Base-by-base conservation (phyloP, 306 rosid genomes). In the Adenanthera pavonina region DNA sequence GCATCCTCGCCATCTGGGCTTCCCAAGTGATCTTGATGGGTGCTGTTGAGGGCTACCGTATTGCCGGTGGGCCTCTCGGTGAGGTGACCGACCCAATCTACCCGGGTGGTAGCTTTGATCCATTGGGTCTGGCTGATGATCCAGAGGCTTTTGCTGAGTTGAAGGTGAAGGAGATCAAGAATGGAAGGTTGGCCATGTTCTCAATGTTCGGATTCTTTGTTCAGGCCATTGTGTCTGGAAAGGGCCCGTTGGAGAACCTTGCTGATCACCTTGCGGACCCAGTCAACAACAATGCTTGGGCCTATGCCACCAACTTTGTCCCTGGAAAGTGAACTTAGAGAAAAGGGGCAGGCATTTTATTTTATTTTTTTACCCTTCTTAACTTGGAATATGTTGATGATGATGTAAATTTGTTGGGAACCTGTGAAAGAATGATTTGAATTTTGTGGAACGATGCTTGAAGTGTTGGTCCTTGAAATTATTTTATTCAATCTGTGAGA, bases 141-240 rank as follows among this genome's bases (percentile, higher is more conserved):
- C 64, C 64, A 8, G 64, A 57, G 64, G 64, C 64, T 57, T 57
- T 57, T 8, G 35, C 64, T 0, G 64, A 57, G 64, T 57, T 57
- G 64, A 57, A 57, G 64, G 64, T 57, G 64, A 57, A 57, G 64
- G 64, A 57, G 34, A 57, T 57, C 64, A 57, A 57, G 35, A 57
- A 57, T 0, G 35, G 64, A n/a, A 57, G 64, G 35, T n/a, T 57
- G 35, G 64, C 64, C 4, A 57, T 57, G 64, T 57, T 57, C 64
- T 57, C 64, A 30, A 57, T 57, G 64, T 57, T 57, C 8, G 64
- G 64, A 19, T 57, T 57, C 35, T 57, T 57, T 57, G 64, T 57
- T 19, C 35, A 57, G 1, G 64, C 64, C 6, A 20, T 57, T 20
- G 64, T 57, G 1, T 19, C 64, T 5, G 64, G 64, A 57, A 57